Evolutionary conservation across 2,329 filamentous ascomycete genomes (phyloP), one percentile per base, ranked within the genome.

Genomic region (Chaetomium sp.): DNA sequence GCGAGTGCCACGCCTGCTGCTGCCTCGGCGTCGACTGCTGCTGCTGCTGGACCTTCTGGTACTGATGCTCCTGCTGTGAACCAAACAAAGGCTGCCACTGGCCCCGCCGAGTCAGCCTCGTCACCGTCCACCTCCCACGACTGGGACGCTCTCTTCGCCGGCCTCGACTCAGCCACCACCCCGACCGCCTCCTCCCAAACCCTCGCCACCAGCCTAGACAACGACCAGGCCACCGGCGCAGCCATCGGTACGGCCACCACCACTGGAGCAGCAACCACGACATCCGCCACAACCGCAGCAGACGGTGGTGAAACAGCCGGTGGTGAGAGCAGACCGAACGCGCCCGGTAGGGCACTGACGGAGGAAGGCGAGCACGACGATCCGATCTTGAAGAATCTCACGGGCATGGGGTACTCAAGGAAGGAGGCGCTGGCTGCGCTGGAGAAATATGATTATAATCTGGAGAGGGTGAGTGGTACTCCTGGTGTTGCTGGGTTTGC

Each of bases 361-460:
- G 81, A 84, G 52, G 83, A 85, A 19, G 87, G 87, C 3, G 87
- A 87, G 66, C 89, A 95, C 66, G 92, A 97, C 67, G 92, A 97
- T 68, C 88, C 90, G 7, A 92, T 95, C 55, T 74, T 97, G 62
- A 95, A 95, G 76, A 86, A 91, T 64, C 71, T 97, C 67, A 95
- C 89, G 1, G 80, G 82, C 8, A 96, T 97, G 91, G 92, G 92
- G 0, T 97, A 95, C 68, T 73, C 83, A 4, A 79, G 92, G 35
- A 75, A 78, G 6, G 84, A 89, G 50, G 88, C 90, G 12, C 74
- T 96, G 38, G 77, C 78, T 49, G 92, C 94, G 32, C 74, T 97
- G 68, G 92, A 97, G 76, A 91, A 92, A 71, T 96, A 88, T 69
- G 91, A 97, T 74, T 96, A 97, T 73, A 94, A 96, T 70, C 80